These are phyloP conservation scores for Rhododendron griersonianum DNA, from an alignment of 148 eudicot genomes.

Conservation along the genomic window DNA sequence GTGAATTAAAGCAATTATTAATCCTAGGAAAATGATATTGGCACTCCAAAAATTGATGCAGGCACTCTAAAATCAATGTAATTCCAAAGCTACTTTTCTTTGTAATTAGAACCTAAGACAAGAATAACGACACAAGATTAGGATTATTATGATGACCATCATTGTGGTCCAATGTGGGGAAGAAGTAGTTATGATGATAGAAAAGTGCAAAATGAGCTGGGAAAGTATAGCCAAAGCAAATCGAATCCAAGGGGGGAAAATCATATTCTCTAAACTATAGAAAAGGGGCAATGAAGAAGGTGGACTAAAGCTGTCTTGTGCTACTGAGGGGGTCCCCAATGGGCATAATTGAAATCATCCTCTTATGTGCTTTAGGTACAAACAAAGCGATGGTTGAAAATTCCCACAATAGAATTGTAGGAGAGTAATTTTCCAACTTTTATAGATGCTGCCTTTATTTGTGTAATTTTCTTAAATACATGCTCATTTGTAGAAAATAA, in stretches of 20 bases:
- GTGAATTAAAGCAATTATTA: not conserved
- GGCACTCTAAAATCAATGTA: too few species aligned
- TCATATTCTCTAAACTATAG: not conserved
- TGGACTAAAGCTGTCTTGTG: conserved; percentile 6
- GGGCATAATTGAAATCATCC: not conserved
- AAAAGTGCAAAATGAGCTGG: not conserved
- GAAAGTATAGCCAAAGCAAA: not conserved
- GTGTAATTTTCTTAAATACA: not conserved
- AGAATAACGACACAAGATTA: not conserved
- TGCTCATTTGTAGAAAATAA: not conserved
- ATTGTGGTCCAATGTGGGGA: not conserved
- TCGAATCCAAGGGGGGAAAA: not conserved
- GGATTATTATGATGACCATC: not conserved
- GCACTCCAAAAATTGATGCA: too few species aligned
- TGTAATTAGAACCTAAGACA: not conserved
- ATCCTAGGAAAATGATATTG: not conserved
- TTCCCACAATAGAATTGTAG: not conserved
- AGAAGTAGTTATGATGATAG: not conserved
- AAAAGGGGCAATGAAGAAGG: not conserved
- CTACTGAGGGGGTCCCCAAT: not conserved
- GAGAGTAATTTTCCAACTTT: not conserved
- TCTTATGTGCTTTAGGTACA: not conserved
- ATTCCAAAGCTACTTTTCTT: too few species aligned
- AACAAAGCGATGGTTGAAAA: not conserved
- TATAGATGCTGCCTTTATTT: not conserved